A percentile compares a stretch with the other conserved stretches of the same genome.
phyloP scores from a whole-genome alignment of 2,329 filamentous ascomycete genomes.

The Nemania sp. region DNA sequence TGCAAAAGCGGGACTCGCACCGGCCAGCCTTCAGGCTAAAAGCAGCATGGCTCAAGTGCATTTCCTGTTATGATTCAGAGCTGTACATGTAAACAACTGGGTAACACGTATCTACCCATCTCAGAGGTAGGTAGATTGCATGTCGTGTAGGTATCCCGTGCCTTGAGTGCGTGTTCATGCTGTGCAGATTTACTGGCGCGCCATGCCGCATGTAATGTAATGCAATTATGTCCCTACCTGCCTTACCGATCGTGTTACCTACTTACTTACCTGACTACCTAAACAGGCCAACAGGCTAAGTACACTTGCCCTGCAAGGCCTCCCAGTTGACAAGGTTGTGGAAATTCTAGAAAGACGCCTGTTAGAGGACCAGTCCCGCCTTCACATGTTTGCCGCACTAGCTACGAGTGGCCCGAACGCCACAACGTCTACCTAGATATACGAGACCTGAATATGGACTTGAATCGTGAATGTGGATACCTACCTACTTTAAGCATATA shows the following conservation, averaged over 20 bases:
- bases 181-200: not conserved
- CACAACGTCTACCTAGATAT: not conserved
- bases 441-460: conserved; percentile 17
- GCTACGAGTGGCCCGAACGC: not conserved
- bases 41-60: too few relatives aligned
- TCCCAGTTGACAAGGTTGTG: not conserved
- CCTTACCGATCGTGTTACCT: too few relatives aligned
- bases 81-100: too few relatives aligned
- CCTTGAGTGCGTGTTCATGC: not conserved
- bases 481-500: too few relatives aligned
- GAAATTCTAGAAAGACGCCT: not conserved
- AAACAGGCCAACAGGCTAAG: not conserved
- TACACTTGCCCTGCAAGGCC: not conserved
- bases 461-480: conserved; percentile 18
- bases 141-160: too few relatives aligned
- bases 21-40: too few relatives aligned
- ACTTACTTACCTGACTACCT: not conserved
- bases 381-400: conserved; percentile 8
- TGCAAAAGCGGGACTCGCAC: too few relatives aligned
- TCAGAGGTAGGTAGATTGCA: too few relatives aligned
- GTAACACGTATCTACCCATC: too few relatives aligned
- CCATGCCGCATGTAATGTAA: not conserved
- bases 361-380: not conserved
- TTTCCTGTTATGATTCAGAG: too few relatives aligned
- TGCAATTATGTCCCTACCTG: not conserved